Evolutionary conservation across 2,329 filamentous ascomycete species (phyloP), one percentile per base, ranked within the genome.

Genomic region (Exophiala viscosa): DNA sequence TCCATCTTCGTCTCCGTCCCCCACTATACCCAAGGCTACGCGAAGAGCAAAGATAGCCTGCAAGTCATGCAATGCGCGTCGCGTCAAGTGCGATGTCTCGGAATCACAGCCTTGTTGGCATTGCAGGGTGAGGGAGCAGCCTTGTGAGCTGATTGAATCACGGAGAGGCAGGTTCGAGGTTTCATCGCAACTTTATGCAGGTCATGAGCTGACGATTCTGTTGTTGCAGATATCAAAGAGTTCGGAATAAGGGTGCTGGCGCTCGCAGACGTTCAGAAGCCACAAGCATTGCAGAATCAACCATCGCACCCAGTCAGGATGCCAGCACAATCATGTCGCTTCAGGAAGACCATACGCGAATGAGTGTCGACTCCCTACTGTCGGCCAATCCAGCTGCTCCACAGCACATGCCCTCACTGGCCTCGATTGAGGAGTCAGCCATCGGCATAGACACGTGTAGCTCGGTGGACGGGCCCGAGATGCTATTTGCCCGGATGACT

Each of bases 41-140:
- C 5, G 23, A 7, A 42, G 47, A 33, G 43, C 47, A 44, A 44
- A 45, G 39, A 48, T 52, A 10, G 59, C 58, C n/a, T 60, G 58
- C 44, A 44, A 28, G 9, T 13, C 45, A 6, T 60, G 59, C 38
- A 53, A 61, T 46, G 50, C 50, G 8, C 52, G 58, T n/a, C 58
- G 58, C 11, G 59, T 61, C 8, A 60, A 48, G 44, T 61, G 58
- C 45, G 58, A 61, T 36, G 58, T 59, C 23, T 17, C 31, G n/a
- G 45, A 60, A 42, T 47, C 45, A 1, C 38, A 50, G n/a, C 42
- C 50, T 14, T 61, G 59, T 44, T 55, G 58, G 34, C 55, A 59
- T 9, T 61, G 59, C 44, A 52, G 48, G 15, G 45, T 42, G 6
- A 36, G 52, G 3, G 18, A 42, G n/a, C 32, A 40, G 15, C 41